A percentile compares a stretch with the other conserved stretches of the same genome.
These are phyloP conservation scores for Melanogaster broomeanus DNA, from an alignment of 768 basidiomycete genomes.

Conservation along the genomic window DNA sequence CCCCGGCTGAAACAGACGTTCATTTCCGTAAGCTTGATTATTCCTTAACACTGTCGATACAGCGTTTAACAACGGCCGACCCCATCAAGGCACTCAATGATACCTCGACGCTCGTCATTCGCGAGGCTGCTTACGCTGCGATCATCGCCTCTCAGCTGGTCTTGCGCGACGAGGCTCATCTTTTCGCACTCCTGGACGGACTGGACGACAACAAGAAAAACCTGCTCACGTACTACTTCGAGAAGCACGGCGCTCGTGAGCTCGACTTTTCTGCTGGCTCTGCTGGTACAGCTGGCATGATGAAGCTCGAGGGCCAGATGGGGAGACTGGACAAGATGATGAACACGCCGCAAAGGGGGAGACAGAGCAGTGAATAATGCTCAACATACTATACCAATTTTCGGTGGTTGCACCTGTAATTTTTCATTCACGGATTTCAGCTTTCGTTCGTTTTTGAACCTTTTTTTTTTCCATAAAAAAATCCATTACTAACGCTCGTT, in stretches of 20 bases:
- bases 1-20: conserved; percentile 74
- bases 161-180: conserved; percentile 77
- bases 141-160: conserved; percentile 86
- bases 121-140: conserved; percentile 79
- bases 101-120: conserved; percentile 69
- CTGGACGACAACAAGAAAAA: conserved; percentile 92
- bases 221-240: conserved; percentile 84
- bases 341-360: conserved; percentile 61
- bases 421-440: neutral
- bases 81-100: conserved; percentile 67
- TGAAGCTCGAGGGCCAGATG: conserved; percentile 80
- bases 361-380: conserved; percentile 11
- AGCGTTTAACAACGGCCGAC: conserved; percentile 6
- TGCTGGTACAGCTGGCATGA: conserved; percentile 48
- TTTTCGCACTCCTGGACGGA: conserved; percentile 79
- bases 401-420: neutral
- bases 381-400: neutral
- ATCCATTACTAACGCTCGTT: neutral
- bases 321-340: conserved; percentile 76
- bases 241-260: conserved; percentile 79
- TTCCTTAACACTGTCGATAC: neutral
- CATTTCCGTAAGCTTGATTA: conserved; percentile 53
- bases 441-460: neutral
- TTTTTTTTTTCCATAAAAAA: no score
- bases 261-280: conserved; percentile 33